Base-by-base conservation (phyloP, 164 flowering plant species). In the Paratinospora sagittata region DNA sequence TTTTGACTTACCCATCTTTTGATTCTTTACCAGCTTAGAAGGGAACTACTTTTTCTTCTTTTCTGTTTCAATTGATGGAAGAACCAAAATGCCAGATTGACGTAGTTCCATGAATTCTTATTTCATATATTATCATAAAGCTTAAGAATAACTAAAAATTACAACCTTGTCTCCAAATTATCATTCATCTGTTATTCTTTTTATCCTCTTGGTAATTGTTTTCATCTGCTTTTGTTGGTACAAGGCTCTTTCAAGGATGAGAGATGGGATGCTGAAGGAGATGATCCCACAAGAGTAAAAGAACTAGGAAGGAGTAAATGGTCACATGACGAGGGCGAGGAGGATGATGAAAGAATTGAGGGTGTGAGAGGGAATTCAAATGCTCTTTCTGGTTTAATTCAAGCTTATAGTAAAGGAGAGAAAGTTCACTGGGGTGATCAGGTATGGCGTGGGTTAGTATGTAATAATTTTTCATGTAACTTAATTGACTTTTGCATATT, bases 351-450 rank as follows among this genome's bases (percentile, higher is more conserved):
- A 66, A 76, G 49, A 66, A 37, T 73, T 45, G 75, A 82, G 55
- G 72, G 55, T 14, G 43, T 70, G 34, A 81, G 77, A 68, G 78
- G 81, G 60, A 82, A 80, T 49, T 37, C 70, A 62, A 84, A 64
- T 82, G 81, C 88, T 66, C 86, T 84, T 49, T 87, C 96, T 77
- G 90, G 93, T 65, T 75, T 87, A 72, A 70, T 82, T 72, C 82
- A 83, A 74, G 83, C 86, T 47, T 86, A 86, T 75, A 67, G 78
- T 45, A 91, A 85, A 80, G 80, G 83, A 78, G 84, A 81, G 65
- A 92, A 91, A 85, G 97, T 92, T 14, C 89, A 78, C 67, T 95
- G 99, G 99, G 86, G 92, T 80, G 97, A 95, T 78, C 79, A 88
- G 97, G 98, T 92, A 89, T 52, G 71, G 8, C 26, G 7, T 52